Conservation (phyloP, 345 rosid species). For the Anacardium occidentale region DNA sequence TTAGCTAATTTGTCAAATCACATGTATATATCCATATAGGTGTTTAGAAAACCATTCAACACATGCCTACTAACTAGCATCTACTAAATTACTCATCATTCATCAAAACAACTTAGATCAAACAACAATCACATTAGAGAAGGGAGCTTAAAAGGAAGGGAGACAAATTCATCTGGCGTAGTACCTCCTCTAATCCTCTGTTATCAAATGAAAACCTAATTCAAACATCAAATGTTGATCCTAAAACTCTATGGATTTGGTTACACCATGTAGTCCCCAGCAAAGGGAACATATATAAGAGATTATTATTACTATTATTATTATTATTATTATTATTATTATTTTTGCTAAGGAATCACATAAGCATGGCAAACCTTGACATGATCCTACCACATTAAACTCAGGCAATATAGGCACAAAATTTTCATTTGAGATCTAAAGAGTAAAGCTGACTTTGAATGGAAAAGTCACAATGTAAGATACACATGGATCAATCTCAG, state of each 20-base stretch:
- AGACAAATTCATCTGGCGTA: neutral
- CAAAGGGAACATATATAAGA: constrained; percentile 40
- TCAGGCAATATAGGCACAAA: constrained; percentile 32
- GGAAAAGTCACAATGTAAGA: constrained; percentile 44
- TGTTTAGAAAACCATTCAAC: neutral
- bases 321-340: too few species aligned
- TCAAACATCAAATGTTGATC: constrained; percentile 39
- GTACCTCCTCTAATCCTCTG: constrained; percentile 32
- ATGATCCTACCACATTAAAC: constrained; percentile 46
- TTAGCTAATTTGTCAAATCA: too few species aligned
- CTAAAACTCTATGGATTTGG: constrained; percentile 32
- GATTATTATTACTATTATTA: too few species aligned
- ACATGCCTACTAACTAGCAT: neutral
- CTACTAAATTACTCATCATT: neutral
- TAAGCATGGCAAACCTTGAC: constrained; percentile 42
- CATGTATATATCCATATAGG: too few species aligned
- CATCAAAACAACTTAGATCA: neutral
- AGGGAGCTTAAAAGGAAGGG: neutral
- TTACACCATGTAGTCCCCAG: constrained; percentile 29
- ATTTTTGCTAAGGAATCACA: constrained; percentile 29
- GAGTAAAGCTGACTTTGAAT: constrained; percentile 38
- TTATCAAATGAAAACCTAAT: constrained; percentile 37
- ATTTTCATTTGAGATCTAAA: constrained; percentile 35
- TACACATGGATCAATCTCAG: constrained; percentile 34
- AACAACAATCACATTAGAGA: neutral